phyloP scores from a whole-genome alignment of 345 rosid genomes.

The Xanthoceras sorbifolium region DNA sequence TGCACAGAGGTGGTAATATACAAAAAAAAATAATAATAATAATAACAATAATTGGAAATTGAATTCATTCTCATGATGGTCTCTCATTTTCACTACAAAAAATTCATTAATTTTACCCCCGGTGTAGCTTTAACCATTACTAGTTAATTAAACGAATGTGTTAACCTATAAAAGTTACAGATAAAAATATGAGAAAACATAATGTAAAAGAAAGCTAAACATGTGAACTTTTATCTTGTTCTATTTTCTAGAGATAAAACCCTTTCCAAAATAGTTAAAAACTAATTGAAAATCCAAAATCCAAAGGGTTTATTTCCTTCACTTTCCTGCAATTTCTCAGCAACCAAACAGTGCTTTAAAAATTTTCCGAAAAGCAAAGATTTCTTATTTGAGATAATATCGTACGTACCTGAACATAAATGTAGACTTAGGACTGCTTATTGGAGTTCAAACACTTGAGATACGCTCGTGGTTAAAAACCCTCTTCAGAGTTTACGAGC shows the following conservation, averaged over 20 bases:
- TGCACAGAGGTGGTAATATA: too few species aligned
- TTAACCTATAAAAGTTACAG: neutral
- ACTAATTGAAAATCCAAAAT: neutral
- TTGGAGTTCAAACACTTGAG: neutral
- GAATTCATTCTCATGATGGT: neutral
- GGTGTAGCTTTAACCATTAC: neutral
- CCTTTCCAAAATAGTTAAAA: neutral
- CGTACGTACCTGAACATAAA: constrained; percentile 16
- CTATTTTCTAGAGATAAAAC: neutral
- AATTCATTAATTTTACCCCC: too few species aligned
- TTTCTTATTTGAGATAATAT: too few species aligned
- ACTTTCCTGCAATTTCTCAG: neutral
- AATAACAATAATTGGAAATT: too few species aligned
- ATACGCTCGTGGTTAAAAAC: neutral
- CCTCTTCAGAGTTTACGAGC: neutral
- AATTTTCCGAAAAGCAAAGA: neutral
- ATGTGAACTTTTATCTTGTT: neutral
- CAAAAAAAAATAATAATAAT: neutral
- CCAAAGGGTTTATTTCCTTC: neutral
- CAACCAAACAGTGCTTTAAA: neutral
- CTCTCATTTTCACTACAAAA: too few species aligned
- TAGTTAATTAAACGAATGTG: neutral
- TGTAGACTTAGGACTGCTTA: neutral
- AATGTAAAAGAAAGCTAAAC: neutral
- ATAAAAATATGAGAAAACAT: neutral